phyloP scores from a whole-genome alignment of 345 rosid species.

The Acer saccharum region DNA sequence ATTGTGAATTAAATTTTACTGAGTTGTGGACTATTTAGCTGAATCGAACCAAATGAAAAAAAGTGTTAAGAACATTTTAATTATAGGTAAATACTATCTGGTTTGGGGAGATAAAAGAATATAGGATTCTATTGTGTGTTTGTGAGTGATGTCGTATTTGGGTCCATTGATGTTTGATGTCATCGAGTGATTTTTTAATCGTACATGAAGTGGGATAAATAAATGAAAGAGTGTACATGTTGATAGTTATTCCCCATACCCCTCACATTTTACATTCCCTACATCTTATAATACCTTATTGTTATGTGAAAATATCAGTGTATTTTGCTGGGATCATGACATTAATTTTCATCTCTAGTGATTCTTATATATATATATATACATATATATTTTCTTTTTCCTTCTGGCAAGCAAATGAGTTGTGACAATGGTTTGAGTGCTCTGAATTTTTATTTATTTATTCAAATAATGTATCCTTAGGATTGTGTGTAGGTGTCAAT shows the following conservation, averaged over 20 bases:
- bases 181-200: background rate
- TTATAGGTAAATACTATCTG: conserved; percentile 7
- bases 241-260: background rate
- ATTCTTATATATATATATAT: background rate
- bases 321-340: too few relatives aligned
- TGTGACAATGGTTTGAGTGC: background rate
- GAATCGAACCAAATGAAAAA: background rate
- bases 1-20: background rate
- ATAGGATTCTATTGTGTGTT: background rate
- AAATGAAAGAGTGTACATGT: conserved; percentile 1
- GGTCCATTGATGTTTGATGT: background rate
- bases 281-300: background rate
- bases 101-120: background rate
- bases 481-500: background rate
- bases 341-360: background rate
- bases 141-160: background rate
- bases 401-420: background rate
- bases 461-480: background rate
- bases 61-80: background rate
- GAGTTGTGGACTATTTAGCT: conserved; percentile 1
- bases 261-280: background rate
- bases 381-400: too few relatives aligned
- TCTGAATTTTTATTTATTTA: conserved; percentile 1
- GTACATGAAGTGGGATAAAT: background rate
- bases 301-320: too few relatives aligned